Conservation (phyloP, 768 basidiomycete species). For the Auricularia cornea region DNA sequence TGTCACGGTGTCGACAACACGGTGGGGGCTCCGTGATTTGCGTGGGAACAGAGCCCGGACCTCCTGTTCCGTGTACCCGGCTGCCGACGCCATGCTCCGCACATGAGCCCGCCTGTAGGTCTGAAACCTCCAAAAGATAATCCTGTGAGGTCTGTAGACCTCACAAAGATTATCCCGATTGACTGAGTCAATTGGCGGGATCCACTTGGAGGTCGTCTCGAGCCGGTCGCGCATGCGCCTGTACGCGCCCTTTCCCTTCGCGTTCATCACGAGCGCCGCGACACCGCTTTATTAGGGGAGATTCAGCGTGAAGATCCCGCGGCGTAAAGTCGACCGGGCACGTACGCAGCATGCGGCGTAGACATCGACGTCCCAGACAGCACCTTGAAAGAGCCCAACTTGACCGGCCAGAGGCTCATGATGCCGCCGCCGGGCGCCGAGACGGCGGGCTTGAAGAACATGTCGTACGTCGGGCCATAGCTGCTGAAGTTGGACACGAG, state of each 20-base stretch:
- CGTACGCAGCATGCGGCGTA: slow-evolving; percentile 4
- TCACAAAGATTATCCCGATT: no score
- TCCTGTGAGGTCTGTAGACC: no score
- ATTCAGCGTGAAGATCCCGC: no score
- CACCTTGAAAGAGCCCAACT: slow-evolving; percentile 5
- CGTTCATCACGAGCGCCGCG: slow-evolving; percentile 3
- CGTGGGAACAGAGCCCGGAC: no score
- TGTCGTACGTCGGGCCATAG: slow-evolving; percentile 27
- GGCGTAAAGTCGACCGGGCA: no score
- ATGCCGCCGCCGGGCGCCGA: slow-evolving; percentile 14
- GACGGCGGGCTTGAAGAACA: slow-evolving; percentile 15
- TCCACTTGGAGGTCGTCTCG: neutral
- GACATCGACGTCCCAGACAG: slow-evolving; percentile 13
- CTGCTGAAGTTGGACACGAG: slow-evolving; percentile 18
- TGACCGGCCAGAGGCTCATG: slow-evolving; percentile 10
- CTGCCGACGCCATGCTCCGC: no score
- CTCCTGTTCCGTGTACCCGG: no score
- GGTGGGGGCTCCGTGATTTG: no score
- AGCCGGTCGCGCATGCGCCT: slow-evolving; percentile 4
- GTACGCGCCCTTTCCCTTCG: slow-evolving; percentile 1
- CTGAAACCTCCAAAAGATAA: no score
- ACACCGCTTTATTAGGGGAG: neutral
- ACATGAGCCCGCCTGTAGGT: no score
- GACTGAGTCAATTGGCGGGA: no score
- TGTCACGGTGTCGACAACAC: no score